Evolutionary conservation across 495 filamentous ascomycete species (phyloP).

Genomic region (Hypoxylon rickii): DNA sequence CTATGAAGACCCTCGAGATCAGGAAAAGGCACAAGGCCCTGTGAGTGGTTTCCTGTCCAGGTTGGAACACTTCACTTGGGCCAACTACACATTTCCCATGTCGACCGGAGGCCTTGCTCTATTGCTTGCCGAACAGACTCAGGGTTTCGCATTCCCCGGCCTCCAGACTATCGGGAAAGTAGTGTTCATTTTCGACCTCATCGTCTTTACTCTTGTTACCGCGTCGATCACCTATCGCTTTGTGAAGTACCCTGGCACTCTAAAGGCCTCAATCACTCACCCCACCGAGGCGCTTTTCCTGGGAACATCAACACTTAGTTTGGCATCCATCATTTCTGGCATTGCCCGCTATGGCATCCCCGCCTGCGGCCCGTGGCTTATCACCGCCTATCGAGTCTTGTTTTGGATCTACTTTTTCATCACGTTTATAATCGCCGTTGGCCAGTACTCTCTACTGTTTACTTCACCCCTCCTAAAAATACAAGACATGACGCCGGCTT

Average conservation of each 20-base stretch:
- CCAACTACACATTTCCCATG: constrained; percentile 71
- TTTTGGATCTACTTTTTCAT: constrained; percentile 60
- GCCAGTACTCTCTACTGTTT: constrained; percentile 59
- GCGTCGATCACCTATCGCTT: constrained; percentile 61
- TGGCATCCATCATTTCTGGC: constrained; percentile 65
- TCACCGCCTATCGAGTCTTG: constrained; percentile 44
- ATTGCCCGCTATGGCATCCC: constrained; percentile 63
- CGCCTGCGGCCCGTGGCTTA: constrained; percentile 44
- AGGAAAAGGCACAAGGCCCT: constrained; percentile 16
- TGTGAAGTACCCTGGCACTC: constrained; percentile 52
- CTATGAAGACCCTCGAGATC: constrained; percentile 19
- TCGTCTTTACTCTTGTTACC: constrained; percentile 60
- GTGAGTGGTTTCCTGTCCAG: constrained; percentile 43
- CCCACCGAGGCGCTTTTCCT: constrained; percentile 70
- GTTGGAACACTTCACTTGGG: constrained; percentile 72
- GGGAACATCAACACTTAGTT: constrained; percentile 67
- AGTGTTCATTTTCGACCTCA: constrained; percentile 65
- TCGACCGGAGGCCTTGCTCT: constrained; percentile 68
- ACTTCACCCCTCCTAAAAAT: constrained; percentile 43
- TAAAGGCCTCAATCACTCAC: constrained; percentile 61
- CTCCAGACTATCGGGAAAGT: constrained; percentile 62
- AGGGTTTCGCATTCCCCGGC: constrained; percentile 56
- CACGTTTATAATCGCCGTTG: constrained; percentile 49
- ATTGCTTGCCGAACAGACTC: constrained; percentile 60
- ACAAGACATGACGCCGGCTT: constrained; percentile 55